phyloP scores from a whole-genome alignment of 108 stramenopile genomes.

The Nitzschia palea region DNA sequence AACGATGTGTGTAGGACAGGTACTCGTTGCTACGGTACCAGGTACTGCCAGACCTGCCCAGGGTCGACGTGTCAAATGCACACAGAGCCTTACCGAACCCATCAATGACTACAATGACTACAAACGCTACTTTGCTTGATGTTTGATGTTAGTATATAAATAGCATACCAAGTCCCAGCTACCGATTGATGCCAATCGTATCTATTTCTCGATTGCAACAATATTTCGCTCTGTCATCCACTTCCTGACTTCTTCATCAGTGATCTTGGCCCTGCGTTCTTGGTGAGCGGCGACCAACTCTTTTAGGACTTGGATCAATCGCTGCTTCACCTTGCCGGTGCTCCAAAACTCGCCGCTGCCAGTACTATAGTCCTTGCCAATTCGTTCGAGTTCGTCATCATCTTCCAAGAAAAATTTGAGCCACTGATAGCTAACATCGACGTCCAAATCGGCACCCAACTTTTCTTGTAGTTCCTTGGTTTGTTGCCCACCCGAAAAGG shows the following conservation, averaged over 20 bases:
- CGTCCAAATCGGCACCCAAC: slow-evolving; percentile 93
- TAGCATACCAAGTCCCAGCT: no score
- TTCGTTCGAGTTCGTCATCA: slow-evolving; percentile 90
- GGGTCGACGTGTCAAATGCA: no score
- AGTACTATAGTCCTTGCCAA: slow-evolving; percentile 86
- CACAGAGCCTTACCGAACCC: no score
- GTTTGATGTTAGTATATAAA: no score
- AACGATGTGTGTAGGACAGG: no score
- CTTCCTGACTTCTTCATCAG: slow-evolving; percentile 86
- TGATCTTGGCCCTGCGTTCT: slow-evolving; percentile 78
- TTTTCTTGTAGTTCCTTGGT: slow-evolving; percentile 93
- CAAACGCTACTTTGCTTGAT: no score
- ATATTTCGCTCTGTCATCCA: slow-evolving; percentile 91
- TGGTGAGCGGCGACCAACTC: slow-evolving; percentile 91
- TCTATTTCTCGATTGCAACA: slow-evolving; percentile 33
- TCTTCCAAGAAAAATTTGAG: slow-evolving; percentile 97
- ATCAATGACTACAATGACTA: neutral
- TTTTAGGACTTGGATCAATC: slow-evolving; percentile 80
- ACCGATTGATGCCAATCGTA: neutral
- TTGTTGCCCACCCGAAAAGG: slow-evolving; percentile 93
- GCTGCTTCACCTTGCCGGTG: slow-evolving; percentile 92
- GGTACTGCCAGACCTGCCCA: no score
- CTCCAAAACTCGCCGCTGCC: slow-evolving; percentile 94
- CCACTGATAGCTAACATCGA: slow-evolving; percentile 97
- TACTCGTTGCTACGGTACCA: no score